Conservation (phyloP, 169 alveolate genomes). For the Plasmodium falciparum region DNA sequence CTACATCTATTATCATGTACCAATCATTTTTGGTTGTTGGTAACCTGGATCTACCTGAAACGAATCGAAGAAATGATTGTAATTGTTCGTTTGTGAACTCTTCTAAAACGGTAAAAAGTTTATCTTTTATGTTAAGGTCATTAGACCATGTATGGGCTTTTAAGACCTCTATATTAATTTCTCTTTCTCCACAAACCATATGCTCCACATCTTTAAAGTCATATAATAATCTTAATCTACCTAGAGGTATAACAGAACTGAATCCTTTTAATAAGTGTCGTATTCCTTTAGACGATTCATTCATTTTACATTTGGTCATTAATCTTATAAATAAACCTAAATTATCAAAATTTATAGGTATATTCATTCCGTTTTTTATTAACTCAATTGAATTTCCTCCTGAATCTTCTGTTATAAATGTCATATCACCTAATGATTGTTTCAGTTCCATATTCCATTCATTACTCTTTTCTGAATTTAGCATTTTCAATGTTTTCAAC, state of each 20-base stretch:
- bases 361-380: constrained; percentile 83
- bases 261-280: constrained; percentile 89
- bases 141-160: constrained; percentile 90
- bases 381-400: constrained; percentile 82
- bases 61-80: constrained; percentile 92
- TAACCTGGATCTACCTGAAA: constrained; percentile 92
- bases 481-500: constrained; percentile 85
- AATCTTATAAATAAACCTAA: constrained; percentile 87
- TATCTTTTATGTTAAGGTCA: constrained; percentile 85
- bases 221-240: constrained; percentile 90
- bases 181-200: constrained; percentile 93
- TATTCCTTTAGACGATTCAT: constrained; percentile 87
- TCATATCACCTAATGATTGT: constrained; percentile 82
- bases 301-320: constrained; percentile 87
- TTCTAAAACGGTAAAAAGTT: constrained; percentile 89
- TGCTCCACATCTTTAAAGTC: constrained; percentile 88
- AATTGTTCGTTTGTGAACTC: constrained; percentile 89
- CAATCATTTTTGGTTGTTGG: constrained; percentile 92
- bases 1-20: constrained; percentile 91
- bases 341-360: constrained; percentile 86
- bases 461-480: constrained; percentile 74
- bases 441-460: constrained; percentile 68
- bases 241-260: constrained; percentile 92
- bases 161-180: constrained; percentile 88
- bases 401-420: constrained; percentile 82